phyloP scores from a whole-genome alignment of 192 early-diverging fungal species.

The Cladochytrium replicatum region DNA sequence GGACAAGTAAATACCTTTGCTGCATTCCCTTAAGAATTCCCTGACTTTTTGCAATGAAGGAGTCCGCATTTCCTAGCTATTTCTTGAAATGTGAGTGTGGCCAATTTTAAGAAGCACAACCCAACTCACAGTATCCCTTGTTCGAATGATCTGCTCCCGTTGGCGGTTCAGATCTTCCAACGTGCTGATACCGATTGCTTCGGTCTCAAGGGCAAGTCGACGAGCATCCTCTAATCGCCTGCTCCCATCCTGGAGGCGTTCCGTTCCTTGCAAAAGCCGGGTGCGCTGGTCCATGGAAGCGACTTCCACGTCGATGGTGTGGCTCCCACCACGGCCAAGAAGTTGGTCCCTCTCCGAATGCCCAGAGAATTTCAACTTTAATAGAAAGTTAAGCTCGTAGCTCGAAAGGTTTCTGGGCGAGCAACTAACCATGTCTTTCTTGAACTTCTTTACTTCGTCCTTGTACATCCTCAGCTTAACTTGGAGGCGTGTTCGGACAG shows the following conservation, averaged over 20 bases:
- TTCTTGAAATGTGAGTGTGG: neutral
- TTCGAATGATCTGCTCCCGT: slow-evolving; percentile 79
- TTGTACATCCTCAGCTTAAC: slow-evolving; percentile 63
- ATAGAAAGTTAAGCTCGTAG: no score
- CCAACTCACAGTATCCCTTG: slow-evolving; percentile 67
- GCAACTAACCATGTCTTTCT: slow-evolving; percentile 71
- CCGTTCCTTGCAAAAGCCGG: slow-evolving; percentile 72
- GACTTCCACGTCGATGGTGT: slow-evolving; percentile 28
- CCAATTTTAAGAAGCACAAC: neutral
- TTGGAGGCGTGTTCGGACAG: slow-evolving; percentile 53
- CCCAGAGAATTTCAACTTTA: neutral
- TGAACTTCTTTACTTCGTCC: slow-evolving; percentile 67
- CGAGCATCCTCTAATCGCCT: slow-evolving; percentile 78
- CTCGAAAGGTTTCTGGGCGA: slow-evolving; percentile 1
- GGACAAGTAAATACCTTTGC: no score
- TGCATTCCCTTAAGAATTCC: slow-evolving; percentile 49
- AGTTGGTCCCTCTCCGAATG: slow-evolving; percentile 37
- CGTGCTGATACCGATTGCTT: slow-evolving; percentile 74
- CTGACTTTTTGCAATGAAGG: slow-evolving; percentile 44
- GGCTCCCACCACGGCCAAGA: slow-evolving; percentile 15
- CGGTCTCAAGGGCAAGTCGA: slow-evolving; percentile 84
- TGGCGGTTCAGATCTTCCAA: slow-evolving; percentile 74
- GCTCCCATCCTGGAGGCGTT: slow-evolving; percentile 68
- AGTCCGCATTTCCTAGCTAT: slow-evolving; percentile 37
- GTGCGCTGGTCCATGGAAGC: slow-evolving; percentile 68